Percentiles rank a stretch among this genome's conserved stretches.
These are phyloP conservation scores for Boechera retrofracta DNA, from an alignment of 345 rosid genomes.

Conservation along the genomic window DNA sequence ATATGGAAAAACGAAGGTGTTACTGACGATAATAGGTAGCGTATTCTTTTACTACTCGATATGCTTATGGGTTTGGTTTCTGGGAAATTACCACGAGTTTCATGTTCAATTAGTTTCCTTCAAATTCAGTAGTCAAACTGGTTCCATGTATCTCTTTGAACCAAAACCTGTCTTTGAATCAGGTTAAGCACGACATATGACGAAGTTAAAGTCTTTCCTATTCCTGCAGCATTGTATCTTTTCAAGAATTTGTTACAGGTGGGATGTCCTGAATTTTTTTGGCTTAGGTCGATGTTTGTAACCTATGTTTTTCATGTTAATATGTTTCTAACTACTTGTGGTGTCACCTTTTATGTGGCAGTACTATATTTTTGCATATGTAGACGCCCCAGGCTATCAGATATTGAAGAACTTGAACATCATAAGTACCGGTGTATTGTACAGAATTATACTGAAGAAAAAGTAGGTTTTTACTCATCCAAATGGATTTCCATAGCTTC, in stretches of 20 bases:
- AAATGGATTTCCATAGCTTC: constrained; percentile 16
- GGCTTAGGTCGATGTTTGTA: background rate
- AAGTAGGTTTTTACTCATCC: constrained; percentile 56
- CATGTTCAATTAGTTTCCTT: constrained; percentile 11
- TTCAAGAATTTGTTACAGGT: constrained; percentile 97
- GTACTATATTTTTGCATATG: constrained; percentile 98
- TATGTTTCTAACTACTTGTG: constrained; percentile 36
- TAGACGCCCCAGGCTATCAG: constrained; percentile 97
- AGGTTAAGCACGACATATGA: constrained; percentile 89
- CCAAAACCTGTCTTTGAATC: constrained; percentile 39
- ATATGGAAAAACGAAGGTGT: constrained; percentile 84
- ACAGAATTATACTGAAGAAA: constrained; percentile 88
- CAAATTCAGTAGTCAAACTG: background rate
- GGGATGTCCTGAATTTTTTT: constrained; percentile 9
- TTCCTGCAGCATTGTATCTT: constrained; percentile 93
- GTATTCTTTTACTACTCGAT: background rate
- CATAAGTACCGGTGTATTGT: constrained; percentile 91
- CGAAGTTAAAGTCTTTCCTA: constrained; percentile 89
- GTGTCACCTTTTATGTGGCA: constrained; percentile 48
- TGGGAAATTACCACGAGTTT: background rate
- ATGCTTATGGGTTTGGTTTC: background rate
- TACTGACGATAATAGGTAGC: constrained; percentile 89
- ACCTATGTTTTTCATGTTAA: constrained; percentile 6
- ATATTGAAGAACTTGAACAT: constrained; percentile 96
- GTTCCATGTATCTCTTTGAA: constrained; percentile 1